Percentiles rank a stretch among this genome's conserved stretches.
Evolutionary conservation across 2,329 filamentous ascomycete genomes (phyloP).

Genomic region (Colletotrichum sp.): DNA sequence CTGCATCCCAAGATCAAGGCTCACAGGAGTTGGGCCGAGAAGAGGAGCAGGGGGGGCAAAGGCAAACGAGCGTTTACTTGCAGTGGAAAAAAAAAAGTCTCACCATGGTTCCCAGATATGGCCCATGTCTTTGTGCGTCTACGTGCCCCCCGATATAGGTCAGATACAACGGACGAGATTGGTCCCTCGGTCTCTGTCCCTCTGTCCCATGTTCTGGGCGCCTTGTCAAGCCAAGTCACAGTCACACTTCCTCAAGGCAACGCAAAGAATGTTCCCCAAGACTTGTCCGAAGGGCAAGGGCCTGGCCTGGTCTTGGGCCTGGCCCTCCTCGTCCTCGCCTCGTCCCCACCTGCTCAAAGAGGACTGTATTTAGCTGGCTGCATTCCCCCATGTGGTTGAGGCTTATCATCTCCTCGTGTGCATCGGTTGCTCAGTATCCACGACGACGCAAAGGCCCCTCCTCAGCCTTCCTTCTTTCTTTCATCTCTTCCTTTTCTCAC

Average conservation of each 20-base stretch:
- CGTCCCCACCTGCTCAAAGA: neutral
- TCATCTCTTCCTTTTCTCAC: constrained; percentile 1
- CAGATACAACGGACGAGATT: constrained; percentile 2
- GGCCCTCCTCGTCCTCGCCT: neutral
- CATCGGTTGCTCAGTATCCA: neutral
- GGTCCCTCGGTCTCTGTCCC: neutral
- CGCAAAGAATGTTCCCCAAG: constrained; percentile 8
- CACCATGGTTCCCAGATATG: constrained; percentile 3
- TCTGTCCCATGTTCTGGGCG: neutral
- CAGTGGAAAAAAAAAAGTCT: constrained; percentile 3
- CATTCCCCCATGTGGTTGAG: constrained; percentile 19
- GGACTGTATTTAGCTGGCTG: constrained; percentile 17
- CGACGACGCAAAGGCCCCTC: neutral
- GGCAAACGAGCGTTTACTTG: neutral
- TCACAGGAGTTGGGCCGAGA: constrained; percentile 13
- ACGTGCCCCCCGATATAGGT: neutral
- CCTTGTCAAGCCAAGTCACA: neutral
- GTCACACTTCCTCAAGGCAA: neutral
- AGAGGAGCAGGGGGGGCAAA: neutral
- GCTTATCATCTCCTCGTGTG: neutral
- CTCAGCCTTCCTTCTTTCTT: neutral
- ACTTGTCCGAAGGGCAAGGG: neutral
- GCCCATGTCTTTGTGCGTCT: constrained; percentile 6
- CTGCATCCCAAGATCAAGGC: neutral
- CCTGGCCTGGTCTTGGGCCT: neutral